phyloP scores from a whole-genome alignment of 1,284 basidiomycete species.

The Apiotrichum sp. region DNA sequence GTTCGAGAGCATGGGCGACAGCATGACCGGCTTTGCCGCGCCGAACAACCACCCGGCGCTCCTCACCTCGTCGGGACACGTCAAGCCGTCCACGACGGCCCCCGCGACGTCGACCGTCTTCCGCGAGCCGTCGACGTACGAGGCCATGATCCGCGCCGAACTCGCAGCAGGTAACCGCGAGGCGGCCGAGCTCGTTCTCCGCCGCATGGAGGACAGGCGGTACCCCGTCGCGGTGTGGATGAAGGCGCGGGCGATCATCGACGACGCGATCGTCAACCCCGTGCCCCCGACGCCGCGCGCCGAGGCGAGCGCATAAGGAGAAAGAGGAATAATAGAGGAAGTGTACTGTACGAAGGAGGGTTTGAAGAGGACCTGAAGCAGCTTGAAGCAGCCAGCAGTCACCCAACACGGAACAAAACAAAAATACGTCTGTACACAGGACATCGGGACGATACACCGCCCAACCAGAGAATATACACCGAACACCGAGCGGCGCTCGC shows the following conservation, averaged over 20 bases:
- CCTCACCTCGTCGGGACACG: slow-evolving; percentile 46
- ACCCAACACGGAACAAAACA: background rate
- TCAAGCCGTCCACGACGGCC: slow-evolving; percentile 43
- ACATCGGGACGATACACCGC: too few species aligned
- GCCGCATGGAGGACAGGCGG: slow-evolving; percentile 61
- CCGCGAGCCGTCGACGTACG: slow-evolving; percentile 73
- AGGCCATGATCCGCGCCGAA: slow-evolving; percentile 91
- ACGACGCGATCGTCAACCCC: slow-evolving; percentile 16
- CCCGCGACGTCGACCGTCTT: slow-evolving; percentile 55
- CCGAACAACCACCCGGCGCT: slow-evolving; percentile 75
- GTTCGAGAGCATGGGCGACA: slow-evolving; percentile 85
- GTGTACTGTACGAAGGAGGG: background rate
- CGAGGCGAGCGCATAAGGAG: background rate
- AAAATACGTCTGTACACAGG: background rate
- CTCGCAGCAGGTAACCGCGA: slow-evolving; percentile 68
- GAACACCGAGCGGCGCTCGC: background rate
- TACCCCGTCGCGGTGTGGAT: slow-evolving; percentile 43
- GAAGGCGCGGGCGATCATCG: slow-evolving; percentile 30
- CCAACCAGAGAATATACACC: too few species aligned
- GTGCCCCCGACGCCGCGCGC: background rate
- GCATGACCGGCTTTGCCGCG: slow-evolving; percentile 70
- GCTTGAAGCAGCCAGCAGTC: too few species aligned
- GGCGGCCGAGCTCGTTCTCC: slow-evolving; percentile 57
- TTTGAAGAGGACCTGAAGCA: background rate
- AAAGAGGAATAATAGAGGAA: background rate